Evolutionary conservation across 2,329 filamentous ascomycete species (phyloP).

Genomic region (Trichophyton mentagrophytes): DNA sequence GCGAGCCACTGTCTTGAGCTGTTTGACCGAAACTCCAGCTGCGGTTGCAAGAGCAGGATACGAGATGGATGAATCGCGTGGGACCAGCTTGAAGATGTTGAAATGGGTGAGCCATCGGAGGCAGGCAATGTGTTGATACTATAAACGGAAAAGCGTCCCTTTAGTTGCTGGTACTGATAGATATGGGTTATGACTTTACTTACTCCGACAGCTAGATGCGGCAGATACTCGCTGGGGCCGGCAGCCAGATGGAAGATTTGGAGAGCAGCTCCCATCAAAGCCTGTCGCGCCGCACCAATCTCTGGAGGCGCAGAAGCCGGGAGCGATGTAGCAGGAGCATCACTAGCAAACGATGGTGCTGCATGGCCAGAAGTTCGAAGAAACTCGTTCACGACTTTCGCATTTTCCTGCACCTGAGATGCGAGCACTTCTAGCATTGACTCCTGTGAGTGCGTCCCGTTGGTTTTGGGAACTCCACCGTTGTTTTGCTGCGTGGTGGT

Average conservation of each 20-base stretch:
- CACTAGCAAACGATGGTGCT: neutral
- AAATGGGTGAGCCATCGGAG: conserved; percentile 22
- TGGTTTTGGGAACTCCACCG: neutral
- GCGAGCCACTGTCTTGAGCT: conserved; percentile 32
- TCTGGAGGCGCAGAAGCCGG: conserved; percentile 13
- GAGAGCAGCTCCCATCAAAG: conserved; percentile 15
- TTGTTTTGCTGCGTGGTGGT: neutral
- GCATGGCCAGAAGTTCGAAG: neutral
- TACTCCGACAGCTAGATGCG: conserved; percentile 5
- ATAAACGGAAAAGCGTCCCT: neutral
- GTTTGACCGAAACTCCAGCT: conserved; percentile 16
- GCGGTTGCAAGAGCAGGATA: conserved; percentile 19
- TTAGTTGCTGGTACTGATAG: neutral
- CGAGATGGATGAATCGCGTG: conserved; percentile 14
- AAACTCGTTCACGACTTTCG: neutral
- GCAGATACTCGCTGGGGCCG: conserved; percentile 15
- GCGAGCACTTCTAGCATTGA: neutral
- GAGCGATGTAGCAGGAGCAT: neutral
- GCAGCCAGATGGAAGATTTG: conserved; percentile 17
- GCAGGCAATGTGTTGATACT: conserved; percentile 18
- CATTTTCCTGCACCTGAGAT: neutral
- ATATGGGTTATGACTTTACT: neutral
- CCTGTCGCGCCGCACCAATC: conserved; percentile 10
- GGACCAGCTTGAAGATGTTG: conserved; percentile 20
- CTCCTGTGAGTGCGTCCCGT: neutral